Conservation (phyloP, 108 stramenopile species). For the Fragilariopsis cylindrus region DNA sequence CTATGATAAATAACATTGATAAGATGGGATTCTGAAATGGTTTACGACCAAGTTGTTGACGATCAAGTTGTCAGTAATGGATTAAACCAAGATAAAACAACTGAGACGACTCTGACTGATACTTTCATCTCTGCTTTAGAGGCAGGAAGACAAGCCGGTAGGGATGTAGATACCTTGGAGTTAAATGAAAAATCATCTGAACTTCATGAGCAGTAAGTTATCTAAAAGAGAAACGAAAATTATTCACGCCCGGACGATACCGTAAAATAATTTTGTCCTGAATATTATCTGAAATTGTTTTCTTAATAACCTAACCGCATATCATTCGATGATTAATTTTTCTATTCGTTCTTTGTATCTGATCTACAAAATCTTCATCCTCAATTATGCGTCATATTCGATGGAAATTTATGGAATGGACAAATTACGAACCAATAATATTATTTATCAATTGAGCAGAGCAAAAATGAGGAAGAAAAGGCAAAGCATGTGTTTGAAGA, state of each 20-base stretch:
- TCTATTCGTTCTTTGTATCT: not conserved
- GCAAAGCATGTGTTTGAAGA: constrained; percentile 27
- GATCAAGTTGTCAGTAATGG: not conserved
- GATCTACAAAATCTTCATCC: not conserved
- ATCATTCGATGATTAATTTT: not conserved
- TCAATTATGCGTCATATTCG: no score
- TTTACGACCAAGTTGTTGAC: not conserved
- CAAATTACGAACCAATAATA: not conserved
- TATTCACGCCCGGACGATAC: no score
- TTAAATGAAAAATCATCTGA: constrained; percentile 59
- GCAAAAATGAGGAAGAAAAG: constrained; percentile 26
- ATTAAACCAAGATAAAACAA: not conserved
- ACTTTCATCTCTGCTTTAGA: constrained; percentile 51
- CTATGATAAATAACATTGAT: not conserved
- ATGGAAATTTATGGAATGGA: not conserved
- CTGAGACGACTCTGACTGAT: constrained; percentile 19
- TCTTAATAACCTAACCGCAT: not conserved
- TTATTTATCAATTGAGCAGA: not conserved
- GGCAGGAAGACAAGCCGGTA: constrained; percentile 57
- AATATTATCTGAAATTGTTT: not conserved
- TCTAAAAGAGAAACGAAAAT: no score
- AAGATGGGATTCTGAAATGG: not conserved
- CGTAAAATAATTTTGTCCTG: no score
- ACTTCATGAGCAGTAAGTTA: constrained; percentile 30
- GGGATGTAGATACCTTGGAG: constrained; percentile 54